Evolutionary conservation across 2,329 filamentous ascomycete species (phyloP).

Genomic region (Claviceps monticola): DNA sequence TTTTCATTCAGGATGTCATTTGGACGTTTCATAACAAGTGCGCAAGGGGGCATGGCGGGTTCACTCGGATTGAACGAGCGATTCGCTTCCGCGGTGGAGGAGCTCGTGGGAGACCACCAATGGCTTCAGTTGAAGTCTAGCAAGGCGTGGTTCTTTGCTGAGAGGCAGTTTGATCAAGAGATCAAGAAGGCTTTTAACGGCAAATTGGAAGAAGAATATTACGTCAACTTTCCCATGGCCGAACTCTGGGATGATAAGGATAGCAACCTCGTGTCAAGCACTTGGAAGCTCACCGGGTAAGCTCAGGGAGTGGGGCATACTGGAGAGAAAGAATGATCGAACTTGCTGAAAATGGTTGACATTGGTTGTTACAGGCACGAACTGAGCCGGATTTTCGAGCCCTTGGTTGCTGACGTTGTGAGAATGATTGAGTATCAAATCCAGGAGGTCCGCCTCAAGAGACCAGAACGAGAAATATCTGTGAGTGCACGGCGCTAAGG

Average conservation of each 20-base stretch:
- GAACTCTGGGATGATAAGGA: constrained; percentile 8
- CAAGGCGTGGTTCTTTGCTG: constrained; percentile 5
- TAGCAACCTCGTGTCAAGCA: constrained; percentile 2
- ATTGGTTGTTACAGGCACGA: background rate
- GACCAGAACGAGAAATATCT: background rate
- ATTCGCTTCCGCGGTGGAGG: constrained; percentile 9
- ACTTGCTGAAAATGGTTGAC: background rate
- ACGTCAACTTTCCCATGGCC: constrained; percentile 11
- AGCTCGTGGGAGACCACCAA: constrained; percentile 8
- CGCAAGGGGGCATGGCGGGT: constrained; percentile 11
- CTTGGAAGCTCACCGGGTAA: constrained; percentile 11
- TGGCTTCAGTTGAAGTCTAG: constrained; percentile 5
- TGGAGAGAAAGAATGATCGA: background rate
- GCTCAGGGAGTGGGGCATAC: background rate
- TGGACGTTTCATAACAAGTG: background rate
- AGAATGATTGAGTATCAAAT: constrained; percentile 9
- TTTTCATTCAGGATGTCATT: no score
- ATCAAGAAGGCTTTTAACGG: constrained; percentile 11
- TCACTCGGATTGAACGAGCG: constrained; percentile 12
- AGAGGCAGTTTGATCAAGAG: constrained; percentile 9
- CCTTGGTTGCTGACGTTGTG: constrained; percentile 10
- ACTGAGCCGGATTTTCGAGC: constrained; percentile 8
- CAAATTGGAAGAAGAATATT: constrained; percentile 6
- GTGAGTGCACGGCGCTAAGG: background rate
- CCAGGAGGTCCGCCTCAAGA: background rate